These are phyloP conservation scores for Hyaloscypha hepaticicola DNA, from an alignment of 495 filamentous ascomycete genomes.

Conservation along the genomic window DNA sequence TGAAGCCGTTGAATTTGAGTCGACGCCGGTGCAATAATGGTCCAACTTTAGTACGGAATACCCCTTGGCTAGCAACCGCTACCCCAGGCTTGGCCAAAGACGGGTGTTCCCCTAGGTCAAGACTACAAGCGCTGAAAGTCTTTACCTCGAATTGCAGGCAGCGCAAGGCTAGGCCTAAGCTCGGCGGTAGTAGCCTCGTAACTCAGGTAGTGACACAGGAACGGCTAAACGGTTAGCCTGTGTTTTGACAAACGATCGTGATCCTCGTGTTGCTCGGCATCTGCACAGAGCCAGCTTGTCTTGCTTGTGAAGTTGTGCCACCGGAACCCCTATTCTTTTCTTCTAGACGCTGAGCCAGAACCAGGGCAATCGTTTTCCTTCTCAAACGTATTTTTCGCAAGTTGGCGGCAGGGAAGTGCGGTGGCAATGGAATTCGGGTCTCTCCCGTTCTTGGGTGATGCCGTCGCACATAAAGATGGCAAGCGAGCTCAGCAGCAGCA, in stretches of 20 bases:
- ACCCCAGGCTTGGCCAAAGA: background rate
- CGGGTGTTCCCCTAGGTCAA: background rate
- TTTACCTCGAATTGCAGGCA: background rate
- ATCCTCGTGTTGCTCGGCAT: background rate
- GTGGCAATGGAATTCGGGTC: background rate
- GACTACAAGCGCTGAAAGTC: background rate
- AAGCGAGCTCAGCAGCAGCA: background rate
- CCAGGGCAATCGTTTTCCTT: background rate
- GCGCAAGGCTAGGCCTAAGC: background rate
- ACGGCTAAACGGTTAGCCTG: background rate
- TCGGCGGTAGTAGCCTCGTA: background rate
- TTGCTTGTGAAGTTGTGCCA: background rate
- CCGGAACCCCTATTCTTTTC: background rate
- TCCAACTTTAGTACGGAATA: background rate
- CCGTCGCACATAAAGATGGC: background rate
- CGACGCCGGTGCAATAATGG: background rate
- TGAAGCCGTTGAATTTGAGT: background rate
- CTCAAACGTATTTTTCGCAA: background rate
- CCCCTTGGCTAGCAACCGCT: background rate
- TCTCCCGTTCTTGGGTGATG: background rate
- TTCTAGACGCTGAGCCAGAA: background rate
- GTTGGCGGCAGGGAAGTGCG: background rate
- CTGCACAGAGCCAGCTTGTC: background rate
- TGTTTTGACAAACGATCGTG: background rate
- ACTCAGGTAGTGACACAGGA: background rate